phyloP scores from a whole-genome alignment of 1,284 basidiomycete genomes.

The Apiotrichum veenhuisii region DNA sequence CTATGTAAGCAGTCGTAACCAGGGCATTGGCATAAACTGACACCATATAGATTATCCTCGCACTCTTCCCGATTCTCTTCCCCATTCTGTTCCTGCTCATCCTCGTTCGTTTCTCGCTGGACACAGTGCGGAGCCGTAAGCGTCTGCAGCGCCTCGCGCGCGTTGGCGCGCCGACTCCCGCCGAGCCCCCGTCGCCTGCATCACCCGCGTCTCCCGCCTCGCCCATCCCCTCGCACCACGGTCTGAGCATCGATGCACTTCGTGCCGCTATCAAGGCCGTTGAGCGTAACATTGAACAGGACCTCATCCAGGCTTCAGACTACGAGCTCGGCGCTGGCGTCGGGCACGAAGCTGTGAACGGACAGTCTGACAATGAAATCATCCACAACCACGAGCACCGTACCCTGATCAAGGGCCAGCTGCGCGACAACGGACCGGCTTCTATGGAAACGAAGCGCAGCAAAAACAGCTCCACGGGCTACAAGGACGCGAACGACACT shows the following conservation, averaged over 20 bases:
- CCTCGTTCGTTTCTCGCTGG: conserved; percentile 32
- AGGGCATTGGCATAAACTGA: conserved; percentile 2
- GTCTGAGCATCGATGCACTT: conserved; percentile 30
- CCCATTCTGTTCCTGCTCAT: conserved; percentile 51
- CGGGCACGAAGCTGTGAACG: background rate
- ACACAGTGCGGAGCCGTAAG: conserved; percentile 28
- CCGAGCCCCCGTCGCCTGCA: background rate
- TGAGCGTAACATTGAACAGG: conserved; percentile 36
- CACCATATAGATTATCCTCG: conserved; percentile 55
- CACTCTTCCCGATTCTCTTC: conserved; percentile 60
- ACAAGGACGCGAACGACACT: background rate
- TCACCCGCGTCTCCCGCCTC: background rate
- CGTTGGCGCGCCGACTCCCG: background rate
- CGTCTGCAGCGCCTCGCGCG: conserved; percentile 35
- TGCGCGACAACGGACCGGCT: no score
- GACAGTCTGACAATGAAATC: no score
- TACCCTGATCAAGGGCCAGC: no score
- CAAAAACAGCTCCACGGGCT: background rate
- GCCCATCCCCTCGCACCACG: conserved; percentile 22
- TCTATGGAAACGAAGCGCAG: no score
- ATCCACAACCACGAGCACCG: no score
- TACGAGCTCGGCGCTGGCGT: background rate
- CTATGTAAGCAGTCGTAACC: conserved; percentile 54
- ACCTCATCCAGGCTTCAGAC: conserved; percentile 30
- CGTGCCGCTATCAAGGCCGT: conserved; percentile 33